These are phyloP conservation scores for Westerdykella aurantiaca DNA, from an alignment of 2,329 filamentous ascomycete genomes.

Conservation along the genomic window DNA sequence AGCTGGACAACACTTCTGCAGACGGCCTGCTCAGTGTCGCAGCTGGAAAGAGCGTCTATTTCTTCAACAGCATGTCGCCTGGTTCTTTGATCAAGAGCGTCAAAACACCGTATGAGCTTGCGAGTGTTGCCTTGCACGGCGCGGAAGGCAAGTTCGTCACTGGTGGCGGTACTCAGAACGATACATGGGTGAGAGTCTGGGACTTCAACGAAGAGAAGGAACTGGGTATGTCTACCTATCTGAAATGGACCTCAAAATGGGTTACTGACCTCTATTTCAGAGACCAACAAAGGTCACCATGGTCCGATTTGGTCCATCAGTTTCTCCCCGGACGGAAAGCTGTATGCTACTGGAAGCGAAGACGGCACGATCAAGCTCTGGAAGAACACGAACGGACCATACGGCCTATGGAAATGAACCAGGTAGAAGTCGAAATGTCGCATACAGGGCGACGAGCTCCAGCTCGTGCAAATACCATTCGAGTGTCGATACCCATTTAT, in stretches of 20 bases:
- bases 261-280: conserved; percentile 39
- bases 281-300: conserved; percentile 94
- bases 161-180: conserved; percentile 67
- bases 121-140: conserved; percentile 82
- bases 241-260: not conserved
- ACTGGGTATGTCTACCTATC: conserved; percentile 51
- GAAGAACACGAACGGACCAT: conserved; percentile 61
- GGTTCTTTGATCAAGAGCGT: conserved; percentile 70
- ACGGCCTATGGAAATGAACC: conserved; percentile 57
- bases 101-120: conserved; percentile 75
- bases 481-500: too few species aligned
- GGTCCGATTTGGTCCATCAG: conserved; percentile 94
- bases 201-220: conserved; percentile 79
- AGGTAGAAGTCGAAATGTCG: not conserved
- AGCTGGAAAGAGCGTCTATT: conserved; percentile 89
- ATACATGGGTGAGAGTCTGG: conserved; percentile 96
- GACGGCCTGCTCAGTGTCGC: conserved; percentile 80
- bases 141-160: conserved; percentile 79
- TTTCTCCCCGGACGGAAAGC: conserved; percentile 90
- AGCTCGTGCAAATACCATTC: too few species aligned
- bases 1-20: conserved; percentile 60
- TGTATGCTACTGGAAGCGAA: conserved; percentile 94
- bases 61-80: conserved; percentile 73
- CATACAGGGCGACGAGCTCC: too few species aligned
- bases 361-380: conserved; percentile 95